A percentile compares a stretch with the other conserved stretches of the same genome.
Conservation (phyloP, 2,329 filamentous ascomycete species). For the Talaromyces funiculosus region DNA sequence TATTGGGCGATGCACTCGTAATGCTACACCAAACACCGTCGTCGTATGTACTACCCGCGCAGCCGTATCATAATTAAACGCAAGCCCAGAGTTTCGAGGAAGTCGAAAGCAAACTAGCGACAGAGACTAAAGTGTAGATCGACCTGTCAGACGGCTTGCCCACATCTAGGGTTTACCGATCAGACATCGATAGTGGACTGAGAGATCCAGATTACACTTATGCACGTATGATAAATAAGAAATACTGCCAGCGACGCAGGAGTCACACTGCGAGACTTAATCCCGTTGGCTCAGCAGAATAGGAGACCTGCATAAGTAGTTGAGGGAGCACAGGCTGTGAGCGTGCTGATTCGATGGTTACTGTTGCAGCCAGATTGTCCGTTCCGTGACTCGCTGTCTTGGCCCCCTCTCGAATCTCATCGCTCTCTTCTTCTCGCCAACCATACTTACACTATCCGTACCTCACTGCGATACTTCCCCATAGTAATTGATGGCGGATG, state of each 20-base stretch:
- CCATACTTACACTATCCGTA: too few species aligned
- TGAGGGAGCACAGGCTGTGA: background rate
- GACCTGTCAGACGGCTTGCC: background rate
- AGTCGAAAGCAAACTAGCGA: background rate
- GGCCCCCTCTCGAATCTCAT: background rate
- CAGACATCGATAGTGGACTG: background rate
- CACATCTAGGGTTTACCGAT: background rate
- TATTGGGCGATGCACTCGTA: background rate
- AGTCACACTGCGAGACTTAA: background rate
- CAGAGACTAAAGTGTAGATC: background rate
- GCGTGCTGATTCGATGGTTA: slow-evolving; percentile 3
- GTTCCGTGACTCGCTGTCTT: background rate
- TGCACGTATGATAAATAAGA: background rate
- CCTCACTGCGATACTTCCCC: background rate
- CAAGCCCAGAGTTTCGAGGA: background rate
- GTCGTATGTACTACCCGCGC: background rate
- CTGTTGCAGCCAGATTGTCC: slow-evolving; percentile 10
- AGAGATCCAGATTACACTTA: too few species aligned
- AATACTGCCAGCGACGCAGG: background rate
- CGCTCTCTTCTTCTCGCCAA: background rate
- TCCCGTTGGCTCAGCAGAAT: background rate
- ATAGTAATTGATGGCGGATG: background rate
- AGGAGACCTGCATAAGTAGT: background rate
- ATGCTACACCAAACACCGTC: background rate
- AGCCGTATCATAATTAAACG: background rate